A percentile compares a stretch with the other conserved stretches of the same genome.
phyloP scores from a whole-genome alignment of 352 stramenopile species.

The Globisporangium recalcitrans region DNA sequence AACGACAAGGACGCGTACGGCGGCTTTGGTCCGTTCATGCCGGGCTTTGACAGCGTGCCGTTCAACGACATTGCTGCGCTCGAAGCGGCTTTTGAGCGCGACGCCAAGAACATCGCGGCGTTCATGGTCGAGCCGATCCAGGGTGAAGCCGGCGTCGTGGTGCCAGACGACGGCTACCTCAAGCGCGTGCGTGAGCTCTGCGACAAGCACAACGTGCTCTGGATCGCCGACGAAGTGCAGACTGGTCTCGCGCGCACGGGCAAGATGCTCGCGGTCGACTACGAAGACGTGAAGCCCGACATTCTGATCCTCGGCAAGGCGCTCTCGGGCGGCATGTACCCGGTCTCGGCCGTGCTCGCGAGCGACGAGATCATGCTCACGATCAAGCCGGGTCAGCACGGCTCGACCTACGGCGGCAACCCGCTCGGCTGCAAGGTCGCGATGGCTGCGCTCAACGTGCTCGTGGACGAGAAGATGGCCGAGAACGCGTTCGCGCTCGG shows the following conservation, averaged over 20 bases:
- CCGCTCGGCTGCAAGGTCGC: slow-evolving; percentile 96
- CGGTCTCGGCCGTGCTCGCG: slow-evolving; percentile 96
- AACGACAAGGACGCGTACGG: slow-evolving; percentile 86
- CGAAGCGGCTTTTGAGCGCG: slow-evolving; percentile 68
- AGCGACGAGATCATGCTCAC: slow-evolving; percentile 97
- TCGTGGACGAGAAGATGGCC: slow-evolving; percentile 95
- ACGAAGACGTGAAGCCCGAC: slow-evolving; percentile 96
- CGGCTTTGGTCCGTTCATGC: slow-evolving; percentile 97
- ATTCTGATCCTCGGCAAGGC: slow-evolving; percentile 96
- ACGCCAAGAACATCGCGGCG: slow-evolving; percentile 90
- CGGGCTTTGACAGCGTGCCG: slow-evolving; percentile 89
- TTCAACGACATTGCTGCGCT: slow-evolving; percentile 94
- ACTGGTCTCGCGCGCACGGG: slow-evolving; percentile 95
- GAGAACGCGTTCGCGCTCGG: slow-evolving; percentile 93
- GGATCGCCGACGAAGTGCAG: slow-evolving; percentile 99
- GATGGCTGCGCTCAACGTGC: slow-evolving; percentile 90
- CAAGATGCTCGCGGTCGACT: slow-evolving; percentile 94
- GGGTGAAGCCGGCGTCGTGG: slow-evolving; percentile 97
- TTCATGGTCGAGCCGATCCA: slow-evolving; percentile 99
- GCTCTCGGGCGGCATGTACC: slow-evolving; percentile 96
- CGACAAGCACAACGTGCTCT: slow-evolving; percentile 97
- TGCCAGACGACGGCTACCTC: slow-evolving; percentile 96
- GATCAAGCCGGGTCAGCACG: slow-evolving; percentile 96
- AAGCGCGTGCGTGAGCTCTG: slow-evolving; percentile 88
- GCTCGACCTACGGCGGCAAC: slow-evolving; percentile 97